Conservation (phyloP, 2,329 filamentous ascomycete genomes). For the Corynespora cassiicola region DNA sequence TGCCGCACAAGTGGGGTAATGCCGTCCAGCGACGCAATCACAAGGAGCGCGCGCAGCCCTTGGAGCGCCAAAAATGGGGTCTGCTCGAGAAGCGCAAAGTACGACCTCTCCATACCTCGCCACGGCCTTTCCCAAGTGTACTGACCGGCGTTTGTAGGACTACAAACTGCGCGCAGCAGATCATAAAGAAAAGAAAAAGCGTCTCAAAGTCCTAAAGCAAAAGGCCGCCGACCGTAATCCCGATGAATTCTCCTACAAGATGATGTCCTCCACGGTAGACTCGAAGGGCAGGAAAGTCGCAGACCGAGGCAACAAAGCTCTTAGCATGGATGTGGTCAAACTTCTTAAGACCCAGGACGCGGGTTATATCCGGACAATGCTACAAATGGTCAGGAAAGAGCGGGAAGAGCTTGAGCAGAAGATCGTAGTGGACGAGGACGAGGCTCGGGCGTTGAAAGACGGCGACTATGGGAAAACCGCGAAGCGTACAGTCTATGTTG, state of each 20-base stretch:
- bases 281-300: slow-evolving; percentile 49
- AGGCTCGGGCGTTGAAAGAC: slow-evolving; percentile 48
- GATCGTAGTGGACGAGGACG: slow-evolving; percentile 45
- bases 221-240: slow-evolving; percentile 68
- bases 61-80: slow-evolving; percentile 83
- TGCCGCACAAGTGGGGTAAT: slow-evolving; percentile 26
- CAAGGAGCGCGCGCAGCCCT: slow-evolving; percentile 85
- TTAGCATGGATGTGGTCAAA: slow-evolving; percentile 65
- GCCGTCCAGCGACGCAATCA: slow-evolving; percentile 77
- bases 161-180: slow-evolving; percentile 70
- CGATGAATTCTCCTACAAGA: slow-evolving; percentile 71
- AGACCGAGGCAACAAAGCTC: slow-evolving; percentile 53
- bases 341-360: slow-evolving; percentile 71
- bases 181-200: slow-evolving; percentile 67
- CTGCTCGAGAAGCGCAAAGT: slow-evolving; percentile 92
- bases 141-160: slow-evolving; percentile 50
- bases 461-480: slow-evolving; percentile 29
- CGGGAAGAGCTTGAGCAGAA: slow-evolving; percentile 55
- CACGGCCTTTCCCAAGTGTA: slow-evolving; percentile 1
- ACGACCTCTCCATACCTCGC: not conserved
- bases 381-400: slow-evolving; percentile 62
- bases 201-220: slow-evolving; percentile 63
- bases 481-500: slow-evolving; percentile 48
- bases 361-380: slow-evolving; percentile 65
- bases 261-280: slow-evolving; percentile 62